Evolutionary conservation across 1,284 basidiomycete genomes (phyloP).

Genomic region (Ustilago tritici): DNA sequence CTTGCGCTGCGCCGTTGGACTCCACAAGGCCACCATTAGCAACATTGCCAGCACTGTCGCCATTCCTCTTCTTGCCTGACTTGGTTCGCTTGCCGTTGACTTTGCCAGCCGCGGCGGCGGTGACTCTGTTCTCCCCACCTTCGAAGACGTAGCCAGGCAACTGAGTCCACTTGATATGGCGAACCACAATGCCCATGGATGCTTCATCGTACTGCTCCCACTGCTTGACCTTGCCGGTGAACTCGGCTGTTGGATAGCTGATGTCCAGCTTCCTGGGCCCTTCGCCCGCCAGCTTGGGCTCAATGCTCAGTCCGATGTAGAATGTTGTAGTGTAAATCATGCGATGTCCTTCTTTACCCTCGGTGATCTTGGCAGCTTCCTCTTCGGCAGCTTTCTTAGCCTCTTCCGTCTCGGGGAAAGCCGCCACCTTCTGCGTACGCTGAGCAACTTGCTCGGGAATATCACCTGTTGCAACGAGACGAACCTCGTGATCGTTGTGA

Average conservation of each 20-base stretch:
- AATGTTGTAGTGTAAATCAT: constrained; percentile 92
- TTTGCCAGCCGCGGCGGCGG: constrained; percentile 76
- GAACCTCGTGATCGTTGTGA: constrained; percentile 77
- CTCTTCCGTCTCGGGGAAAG: constrained; percentile 56
- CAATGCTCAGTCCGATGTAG: constrained; percentile 93
- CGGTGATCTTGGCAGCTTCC: constrained; percentile 52
- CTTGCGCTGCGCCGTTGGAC: constrained; percentile 20
- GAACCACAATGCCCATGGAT: constrained; percentile 92
- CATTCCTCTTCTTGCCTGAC: constrained; percentile 74
- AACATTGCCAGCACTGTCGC: constrained; percentile 8
- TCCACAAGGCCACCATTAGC: constrained; percentile 5
- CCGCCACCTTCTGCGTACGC: constrained; percentile 58
- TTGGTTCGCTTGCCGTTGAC: constrained; percentile 82
- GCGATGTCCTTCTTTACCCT: constrained; percentile 73
- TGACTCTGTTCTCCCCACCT: constrained; percentile 72
- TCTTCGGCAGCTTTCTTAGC: constrained; percentile 54
- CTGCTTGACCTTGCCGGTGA: constrained; percentile 91
- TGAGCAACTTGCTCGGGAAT: constrained; percentile 64
- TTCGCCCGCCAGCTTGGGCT: constrained; percentile 78
- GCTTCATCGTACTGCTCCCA: constrained; percentile 96
- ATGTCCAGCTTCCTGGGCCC: constrained; percentile 84
- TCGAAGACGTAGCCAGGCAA: constrained; percentile 86
- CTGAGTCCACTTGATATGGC: constrained; percentile 90
- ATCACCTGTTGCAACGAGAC: constrained; percentile 63
- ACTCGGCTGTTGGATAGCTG: constrained; percentile 95